phyloP scores from a whole-genome alignment of 305 asterid genomes.

The Fraxinus ornus region DNA sequence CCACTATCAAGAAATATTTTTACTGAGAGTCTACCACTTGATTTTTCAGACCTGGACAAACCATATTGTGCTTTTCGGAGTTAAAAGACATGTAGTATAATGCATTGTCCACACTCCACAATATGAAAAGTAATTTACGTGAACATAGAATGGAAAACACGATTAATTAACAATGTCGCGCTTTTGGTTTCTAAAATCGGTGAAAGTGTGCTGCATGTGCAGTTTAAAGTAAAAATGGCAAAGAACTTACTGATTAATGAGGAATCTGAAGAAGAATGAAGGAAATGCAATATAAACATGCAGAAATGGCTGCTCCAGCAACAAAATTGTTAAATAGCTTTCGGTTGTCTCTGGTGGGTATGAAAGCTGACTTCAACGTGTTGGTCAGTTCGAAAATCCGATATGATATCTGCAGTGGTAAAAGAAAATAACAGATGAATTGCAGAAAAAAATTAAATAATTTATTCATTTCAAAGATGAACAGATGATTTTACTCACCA shows the following conservation, averaged over 20 bases:
- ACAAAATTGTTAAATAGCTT: slow-evolving; percentile 63
- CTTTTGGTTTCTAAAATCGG: neutral
- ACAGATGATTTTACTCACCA: slow-evolving; percentile 49
- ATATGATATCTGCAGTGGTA: slow-evolving; percentile 61
- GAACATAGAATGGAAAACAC: slow-evolving; percentile 9
- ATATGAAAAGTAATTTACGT: neutral
- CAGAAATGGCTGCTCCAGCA: slow-evolving; percentile 67
- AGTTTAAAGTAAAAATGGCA: neutral
- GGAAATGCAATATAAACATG: slow-evolving; percentile 57
- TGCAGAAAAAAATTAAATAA: slow-evolving; percentile 1
- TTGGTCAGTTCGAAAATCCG: slow-evolving; percentile 88
- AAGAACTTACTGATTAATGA: slow-evolving; percentile 52
- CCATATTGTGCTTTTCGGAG: neutral
- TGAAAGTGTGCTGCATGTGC: neutral
- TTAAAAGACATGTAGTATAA: neutral
- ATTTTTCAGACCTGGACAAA: slow-evolving; percentile 28
- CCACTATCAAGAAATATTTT: slow-evolving; percentile 11
- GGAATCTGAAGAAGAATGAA: slow-evolving; percentile 72
- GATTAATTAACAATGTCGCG: neutral
- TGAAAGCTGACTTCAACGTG: slow-evolving; percentile 71
- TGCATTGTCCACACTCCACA: neutral
- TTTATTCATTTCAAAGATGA: neutral
- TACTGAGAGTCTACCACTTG: slow-evolving; percentile 23
- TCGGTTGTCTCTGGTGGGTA: slow-evolving; percentile 71
- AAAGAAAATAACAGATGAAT: slow-evolving; percentile 4